Evolutionary conservation across 2,329 filamentous ascomycete species (phyloP), one percentile per base, ranked within the genome.

Genomic region (Xylaria sp.): DNA sequence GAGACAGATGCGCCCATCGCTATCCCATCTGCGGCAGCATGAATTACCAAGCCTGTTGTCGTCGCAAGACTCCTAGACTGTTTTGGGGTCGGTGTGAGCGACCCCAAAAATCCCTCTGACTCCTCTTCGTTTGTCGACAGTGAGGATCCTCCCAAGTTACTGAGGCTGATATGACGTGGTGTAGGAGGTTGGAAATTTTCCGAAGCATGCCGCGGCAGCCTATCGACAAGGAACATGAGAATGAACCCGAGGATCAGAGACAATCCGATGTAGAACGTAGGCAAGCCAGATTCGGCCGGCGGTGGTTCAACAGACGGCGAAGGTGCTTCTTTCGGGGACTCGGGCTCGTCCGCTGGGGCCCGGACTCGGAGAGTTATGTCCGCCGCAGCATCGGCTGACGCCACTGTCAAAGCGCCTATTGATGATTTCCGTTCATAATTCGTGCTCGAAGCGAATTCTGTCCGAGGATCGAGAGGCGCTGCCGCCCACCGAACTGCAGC

Each of bases 221-320:
- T 90, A 80, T 99, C 95, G 76, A 99, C 92, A 24, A 99, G 87
- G 78, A 97, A 98, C 96, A 99, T 99, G 72, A 98, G 86, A 65
- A 97, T 89, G 80, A 98, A 99, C 12, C 96, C 96, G 17, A 93
- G 83, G 64, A 97, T 89, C 60, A 99, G 84, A 1, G 94, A 93
- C 62, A 98, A 85, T 4, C 96, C 96, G 67, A 99, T 92, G 81
- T 93, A 96, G 72, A 90, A 89, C 0, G 87, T 85, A 79, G 94
- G 87, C 83, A 88, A 80, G 53, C 84, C 82, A 8, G 81, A 76
- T 32, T 85, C 79, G 50, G 79, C 72, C 56, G 83, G 78, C 5
- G 79, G 72, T 32, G 50, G 60, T 56, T 64, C 72, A 14, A 59
- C 12, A 14, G 57, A 62, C 12, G 65, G 55, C n/a, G 70, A 34